Percentiles rank a stretch among this genome's conserved stretches.
These are phyloP conservation scores for Aspergillus heteromorphus DNA, from an alignment of 495 filamentous ascomycete genomes.

Conservation along the genomic window DNA sequence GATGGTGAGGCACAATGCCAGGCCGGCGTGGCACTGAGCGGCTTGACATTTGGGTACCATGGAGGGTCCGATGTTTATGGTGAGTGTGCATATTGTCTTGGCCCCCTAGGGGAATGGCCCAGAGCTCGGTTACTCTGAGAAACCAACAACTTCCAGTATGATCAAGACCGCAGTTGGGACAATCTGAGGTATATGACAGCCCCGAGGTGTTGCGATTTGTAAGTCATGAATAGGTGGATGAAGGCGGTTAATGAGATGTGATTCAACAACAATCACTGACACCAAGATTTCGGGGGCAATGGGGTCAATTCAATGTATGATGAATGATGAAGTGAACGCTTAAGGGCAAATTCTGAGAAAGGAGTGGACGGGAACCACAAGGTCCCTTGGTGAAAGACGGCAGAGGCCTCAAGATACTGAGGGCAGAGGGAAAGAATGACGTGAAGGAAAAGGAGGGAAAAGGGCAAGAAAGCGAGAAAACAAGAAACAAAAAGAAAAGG, in stretches of 20 bases:
- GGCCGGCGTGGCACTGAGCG: slow-evolving; percentile 20
- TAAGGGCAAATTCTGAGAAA: slow-evolving; percentile 12
- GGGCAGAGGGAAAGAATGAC: slow-evolving; percentile 9
- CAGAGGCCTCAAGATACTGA: neutral
- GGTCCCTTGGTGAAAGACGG: slow-evolving; percentile 25
- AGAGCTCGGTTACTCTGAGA: neutral
- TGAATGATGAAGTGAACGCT: slow-evolving; percentile 3
- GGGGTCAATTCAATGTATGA: neutral
- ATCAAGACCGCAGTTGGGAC: neutral
- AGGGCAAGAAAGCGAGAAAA: slow-evolving; percentile 19
- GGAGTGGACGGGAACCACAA: slow-evolving; percentile 29
- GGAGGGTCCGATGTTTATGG: slow-evolving; percentile 17
- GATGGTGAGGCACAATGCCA: slow-evolving; percentile 25
- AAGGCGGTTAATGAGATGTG: neutral
- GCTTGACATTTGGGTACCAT: slow-evolving; percentile 23
- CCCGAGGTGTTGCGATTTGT: slow-evolving; percentile 10
- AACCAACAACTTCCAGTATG: neutral
- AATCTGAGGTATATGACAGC: slow-evolving; percentile 5
- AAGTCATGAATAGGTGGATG: neutral
- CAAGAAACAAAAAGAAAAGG: slow-evolving; percentile 10
- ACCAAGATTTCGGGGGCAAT: neutral
- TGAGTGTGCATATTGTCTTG: slow-evolving; percentile 27
- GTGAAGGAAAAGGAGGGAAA: slow-evolving; percentile 8
- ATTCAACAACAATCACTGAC: neutral
- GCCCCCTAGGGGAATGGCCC: neutral